Evolutionary conservation across 345 rosid species (phyloP), one percentile per base, ranked within the genome.

Genomic region (Eucalyptus regnans): DNA sequence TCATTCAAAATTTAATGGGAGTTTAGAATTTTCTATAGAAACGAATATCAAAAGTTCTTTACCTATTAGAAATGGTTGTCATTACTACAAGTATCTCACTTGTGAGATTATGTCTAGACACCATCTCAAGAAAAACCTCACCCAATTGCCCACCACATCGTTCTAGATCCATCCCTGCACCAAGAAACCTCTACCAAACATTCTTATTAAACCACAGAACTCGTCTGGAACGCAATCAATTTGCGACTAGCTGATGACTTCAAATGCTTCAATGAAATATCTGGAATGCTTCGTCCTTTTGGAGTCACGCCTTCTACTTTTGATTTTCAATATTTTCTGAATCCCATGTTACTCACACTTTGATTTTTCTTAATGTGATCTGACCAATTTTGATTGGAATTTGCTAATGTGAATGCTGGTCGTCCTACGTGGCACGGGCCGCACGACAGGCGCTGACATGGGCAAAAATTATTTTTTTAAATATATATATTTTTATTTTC

Each of bases 391-490:
- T 52, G 4, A 52, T 52, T 52, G 23, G 2, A 52, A 52, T 52
- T 52, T 4, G 4, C 58, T 52, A 2, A 52, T 52, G 23, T 18
- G 4, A 4, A 52, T 52, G 58, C 2, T 1, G 10, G 4, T 52
- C 23, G 0, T 52, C 23, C 10, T 52, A 52, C 0, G 0, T 52
- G 58, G 4, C 10, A 52, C 1, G 23, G 4, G 10, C 1, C 1
- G 1, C 56, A 52, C 0, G 9, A 0, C 4, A 52, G 8, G 56
- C 2, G 0, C 10, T 52, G 0, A 18, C 1, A 52, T 52, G 1
- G 0, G 7, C 25, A 52, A 52, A 52, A 7, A 18, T 52, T 52
- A 18, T 3, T 52, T 52, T 52, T 14, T 12, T 12, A 49, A 49
- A 33, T 2, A 33, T 33, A 12, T 49, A 49, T 49, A 12, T 49